These are phyloP conservation scores for Blastobotrys attinorum DNA, from an alignment of 805 yeast species.

Conservation along the genomic window DNA sequence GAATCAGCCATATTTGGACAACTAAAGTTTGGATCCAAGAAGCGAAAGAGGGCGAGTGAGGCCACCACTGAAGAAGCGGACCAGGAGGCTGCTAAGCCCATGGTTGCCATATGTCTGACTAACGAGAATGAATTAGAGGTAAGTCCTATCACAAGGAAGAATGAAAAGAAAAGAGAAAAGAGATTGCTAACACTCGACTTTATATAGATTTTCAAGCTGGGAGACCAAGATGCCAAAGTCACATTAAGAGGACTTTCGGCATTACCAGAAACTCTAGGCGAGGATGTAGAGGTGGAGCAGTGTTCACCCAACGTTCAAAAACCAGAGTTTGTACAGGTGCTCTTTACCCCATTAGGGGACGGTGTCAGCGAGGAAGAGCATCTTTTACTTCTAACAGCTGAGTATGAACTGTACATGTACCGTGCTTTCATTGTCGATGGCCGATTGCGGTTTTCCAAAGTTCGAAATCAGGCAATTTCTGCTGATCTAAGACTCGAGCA, in stretches of 20 bases:
- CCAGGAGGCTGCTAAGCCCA: conserved; percentile 28
- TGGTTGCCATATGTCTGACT: conserved; percentile 4
- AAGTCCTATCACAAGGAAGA: no score
- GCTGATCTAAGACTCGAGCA: not conserved
- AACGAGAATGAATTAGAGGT: conserved; percentile 12
- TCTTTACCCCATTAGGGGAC: conserved; percentile 61
- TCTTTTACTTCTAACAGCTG: conserved; percentile 63
- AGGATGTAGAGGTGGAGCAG: conserved; percentile 1
- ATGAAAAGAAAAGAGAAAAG: not conserved
- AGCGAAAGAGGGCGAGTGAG: conserved; percentile 8
- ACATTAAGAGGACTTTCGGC: not conserved
- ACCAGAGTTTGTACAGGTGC: conserved; percentile 32
- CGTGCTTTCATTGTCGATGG: conserved; percentile 45
- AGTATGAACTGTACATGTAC: conserved; percentile 71
- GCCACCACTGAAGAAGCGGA: conserved; percentile 7
- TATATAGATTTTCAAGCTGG: conserved; percentile 2
- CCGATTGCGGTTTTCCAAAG: conserved; percentile 36
- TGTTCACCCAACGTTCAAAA: not conserved
- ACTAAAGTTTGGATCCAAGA: not conserved
- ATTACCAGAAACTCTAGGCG: not conserved
- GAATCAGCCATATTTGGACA: not conserved
- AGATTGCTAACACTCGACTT: no score
- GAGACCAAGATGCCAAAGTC: not conserved
- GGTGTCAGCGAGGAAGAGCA: conserved; percentile 46
- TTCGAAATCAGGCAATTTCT: not conserved